These are phyloP conservation scores for Cutaneotrichosporon sp. DNA, from an alignment of 1,284 basidiomycete species.

Conservation along the genomic window DNA sequence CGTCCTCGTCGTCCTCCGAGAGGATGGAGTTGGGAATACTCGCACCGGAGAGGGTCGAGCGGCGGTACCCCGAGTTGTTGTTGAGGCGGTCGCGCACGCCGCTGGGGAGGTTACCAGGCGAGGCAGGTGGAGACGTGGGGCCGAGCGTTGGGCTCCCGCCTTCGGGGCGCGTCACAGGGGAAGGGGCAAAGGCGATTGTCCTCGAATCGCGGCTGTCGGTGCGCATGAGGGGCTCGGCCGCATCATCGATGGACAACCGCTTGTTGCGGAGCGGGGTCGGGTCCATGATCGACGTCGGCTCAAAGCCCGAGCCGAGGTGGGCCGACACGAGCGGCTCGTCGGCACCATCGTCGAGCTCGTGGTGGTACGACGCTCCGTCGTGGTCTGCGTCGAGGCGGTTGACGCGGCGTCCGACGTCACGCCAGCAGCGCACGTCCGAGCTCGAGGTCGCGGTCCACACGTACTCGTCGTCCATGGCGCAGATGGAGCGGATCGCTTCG, in stretches of 20 bases:
- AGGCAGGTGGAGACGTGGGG: constrained; percentile 6
- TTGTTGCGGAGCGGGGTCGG: constrained; percentile 27
- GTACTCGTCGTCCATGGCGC: constrained; percentile 78
- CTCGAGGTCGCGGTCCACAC: constrained; percentile 89
- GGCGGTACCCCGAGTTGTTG: background rate
- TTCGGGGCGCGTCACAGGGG: constrained; percentile 21
- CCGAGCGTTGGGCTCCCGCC: background rate
- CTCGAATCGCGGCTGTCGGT: constrained; percentile 38
- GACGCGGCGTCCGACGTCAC: constrained; percentile 56
- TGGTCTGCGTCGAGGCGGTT: constrained; percentile 63
- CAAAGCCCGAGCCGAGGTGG: constrained; percentile 25
- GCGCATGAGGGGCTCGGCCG: constrained; percentile 22
- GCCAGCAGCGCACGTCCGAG: constrained; percentile 81
- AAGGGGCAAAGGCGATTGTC: constrained; percentile 45
- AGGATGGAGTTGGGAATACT: constrained; percentile 38
- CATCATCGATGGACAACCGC: constrained; percentile 26
- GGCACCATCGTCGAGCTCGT: constrained; percentile 1
- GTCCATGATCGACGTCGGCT: constrained; percentile 27
- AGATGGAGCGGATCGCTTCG: constrained; percentile 80
- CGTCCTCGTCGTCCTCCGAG: constrained; percentile 25
- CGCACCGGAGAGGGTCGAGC: constrained; percentile 30
- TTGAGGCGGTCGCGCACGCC: constrained; percentile 31
- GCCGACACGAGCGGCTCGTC: constrained; percentile 14
- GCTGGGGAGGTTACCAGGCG: constrained; percentile 22
- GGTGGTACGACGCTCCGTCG: constrained; percentile 32